Percentiles rank a stretch among this genome's conserved stretches.
Conservation (phyloP, 2,329 filamentous ascomycete species). For the Fusarium virguliforme region DNA sequence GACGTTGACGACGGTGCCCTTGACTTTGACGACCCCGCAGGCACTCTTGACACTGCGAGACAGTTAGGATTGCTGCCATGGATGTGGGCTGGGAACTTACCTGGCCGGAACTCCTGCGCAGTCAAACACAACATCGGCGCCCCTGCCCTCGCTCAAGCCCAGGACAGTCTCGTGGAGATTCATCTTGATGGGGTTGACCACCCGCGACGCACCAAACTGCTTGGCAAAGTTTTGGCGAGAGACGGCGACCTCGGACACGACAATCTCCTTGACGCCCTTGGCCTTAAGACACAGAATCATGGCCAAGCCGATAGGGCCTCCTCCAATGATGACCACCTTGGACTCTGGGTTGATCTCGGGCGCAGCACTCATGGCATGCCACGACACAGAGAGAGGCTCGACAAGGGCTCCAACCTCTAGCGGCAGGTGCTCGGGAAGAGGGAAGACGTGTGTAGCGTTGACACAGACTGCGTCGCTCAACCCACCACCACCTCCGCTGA, state of each 20-base stretch:
- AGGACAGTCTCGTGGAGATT: slow-evolving; percentile 64
- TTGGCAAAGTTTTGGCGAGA: slow-evolving; percentile 61
- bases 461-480: slow-evolving; percentile 70
- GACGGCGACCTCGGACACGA: slow-evolving; percentile 64
- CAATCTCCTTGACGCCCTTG: slow-evolving; percentile 64
- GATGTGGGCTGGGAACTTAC: slow-evolving; percentile 5
- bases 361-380: slow-evolving; percentile 63
- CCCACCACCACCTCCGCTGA: slow-evolving; percentile 67
- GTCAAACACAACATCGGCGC: slow-evolving; percentile 74
- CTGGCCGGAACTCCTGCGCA: slow-evolving; percentile 68
- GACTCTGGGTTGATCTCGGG: slow-evolving; percentile 60
- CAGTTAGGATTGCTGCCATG: background rate
- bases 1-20: slow-evolving; percentile 75
- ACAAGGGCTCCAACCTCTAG: slow-evolving; percentile 69
- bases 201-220: slow-evolving; percentile 62
- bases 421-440: slow-evolving; percentile 66
- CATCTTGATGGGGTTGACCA: slow-evolving; percentile 61
- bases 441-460: slow-evolving; percentile 64
- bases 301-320: slow-evolving; percentile 66
- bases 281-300: slow-evolving; percentile 64
- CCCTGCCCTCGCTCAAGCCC: slow-evolving; percentile 64
- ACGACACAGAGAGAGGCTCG: slow-evolving; percentile 67
- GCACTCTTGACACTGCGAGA: slow-evolving; percentile 52
- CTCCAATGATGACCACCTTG: slow-evolving; percentile 65
- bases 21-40: slow-evolving; percentile 65